These are phyloP conservation scores for Panicum hallii DNA, from an alignment of 202 grass and related monocot species.

Conservation along the genomic window DNA sequence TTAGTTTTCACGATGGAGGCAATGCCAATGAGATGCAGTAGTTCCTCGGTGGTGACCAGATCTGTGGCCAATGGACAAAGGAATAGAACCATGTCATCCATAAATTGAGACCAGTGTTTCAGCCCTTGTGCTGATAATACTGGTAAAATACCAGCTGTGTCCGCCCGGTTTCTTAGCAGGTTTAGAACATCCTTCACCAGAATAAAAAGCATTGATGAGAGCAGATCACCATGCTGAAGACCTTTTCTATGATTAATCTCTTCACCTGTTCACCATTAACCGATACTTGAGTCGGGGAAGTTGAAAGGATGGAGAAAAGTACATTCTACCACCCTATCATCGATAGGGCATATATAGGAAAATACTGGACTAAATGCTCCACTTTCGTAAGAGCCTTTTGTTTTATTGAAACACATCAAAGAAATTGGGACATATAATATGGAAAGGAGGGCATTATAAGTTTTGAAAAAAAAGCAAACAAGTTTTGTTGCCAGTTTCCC, in stretches of 20 bases:
- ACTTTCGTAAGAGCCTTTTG: conserved; percentile 3
- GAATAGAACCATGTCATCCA: no score
- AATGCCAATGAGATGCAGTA: no score
- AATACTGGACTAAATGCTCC: not conserved
- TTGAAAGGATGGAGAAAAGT: not conserved
- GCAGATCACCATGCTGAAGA: not conserved
- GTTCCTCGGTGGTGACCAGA: no score
- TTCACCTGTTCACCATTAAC: not conserved
- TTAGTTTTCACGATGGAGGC: no score
- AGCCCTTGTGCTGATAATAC: no score
- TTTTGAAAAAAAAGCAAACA: not conserved
- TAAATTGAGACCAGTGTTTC: no score
- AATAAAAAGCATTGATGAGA: not conserved
- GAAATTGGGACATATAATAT: conserved; percentile 11
- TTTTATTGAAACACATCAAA: conserved; percentile 1
- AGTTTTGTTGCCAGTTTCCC: conserved; percentile 15
- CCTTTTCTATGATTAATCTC: not conserved
- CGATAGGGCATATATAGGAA: not conserved
- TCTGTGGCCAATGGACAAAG: no score
- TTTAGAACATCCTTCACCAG: not conserved
- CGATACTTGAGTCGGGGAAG: not conserved
- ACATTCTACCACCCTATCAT: not conserved
- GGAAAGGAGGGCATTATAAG: not conserved
- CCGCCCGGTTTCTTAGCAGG: not conserved
- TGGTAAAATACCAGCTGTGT: not conserved